phyloP scores from a whole-genome alignment of 305 asterid genomes.

The Stenogyne calaminthoides region DNA sequence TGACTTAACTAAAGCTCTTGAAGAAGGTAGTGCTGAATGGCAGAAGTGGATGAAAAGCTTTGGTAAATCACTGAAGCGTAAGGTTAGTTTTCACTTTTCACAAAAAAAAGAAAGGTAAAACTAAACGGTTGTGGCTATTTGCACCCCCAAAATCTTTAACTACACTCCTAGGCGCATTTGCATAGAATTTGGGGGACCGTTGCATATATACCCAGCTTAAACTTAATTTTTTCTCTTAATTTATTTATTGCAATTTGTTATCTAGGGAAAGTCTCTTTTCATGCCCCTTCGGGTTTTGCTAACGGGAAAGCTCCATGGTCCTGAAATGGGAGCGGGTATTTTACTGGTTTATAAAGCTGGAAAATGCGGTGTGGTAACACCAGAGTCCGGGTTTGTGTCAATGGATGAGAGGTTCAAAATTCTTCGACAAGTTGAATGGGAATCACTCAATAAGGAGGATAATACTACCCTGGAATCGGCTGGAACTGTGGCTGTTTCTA shows the following conservation, averaged over 20 bases:
- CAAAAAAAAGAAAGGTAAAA: neutral
- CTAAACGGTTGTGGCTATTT: neutral
- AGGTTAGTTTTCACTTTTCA: slow-evolving; percentile 50
- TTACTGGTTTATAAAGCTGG: slow-evolving; percentile 76
- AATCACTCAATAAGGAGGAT: slow-evolving; percentile 53
- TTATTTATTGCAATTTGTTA: neutral
- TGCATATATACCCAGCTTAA: neutral
- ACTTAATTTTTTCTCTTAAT: neutral
- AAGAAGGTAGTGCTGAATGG: slow-evolving; percentile 86
- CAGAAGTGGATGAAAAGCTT: slow-evolving; percentile 89
- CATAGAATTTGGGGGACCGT: neutral
- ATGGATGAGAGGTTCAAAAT: slow-evolving; percentile 69
- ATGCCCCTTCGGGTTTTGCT: slow-evolving; percentile 90
- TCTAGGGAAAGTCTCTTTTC: slow-evolving; percentile 93
- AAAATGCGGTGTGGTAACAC: slow-evolving; percentile 48
- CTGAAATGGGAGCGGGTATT: slow-evolving; percentile 78
- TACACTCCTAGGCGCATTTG: neutral
- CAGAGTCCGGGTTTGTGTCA: slow-evolving; percentile 61
- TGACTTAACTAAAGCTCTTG: slow-evolving; percentile 72
- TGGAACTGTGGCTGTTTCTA: slow-evolving; percentile 21
- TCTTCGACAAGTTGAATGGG: slow-evolving; percentile 72
- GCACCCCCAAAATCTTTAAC: neutral
- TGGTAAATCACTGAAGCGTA: slow-evolving; percentile 81
- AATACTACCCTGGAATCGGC: slow-evolving; percentile 48
- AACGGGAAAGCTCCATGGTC: slow-evolving; percentile 94